These are phyloP conservation scores for Talaromyces proteolyticus DNA, from an alignment of 495 filamentous ascomycete species.

Conservation along the genomic window DNA sequence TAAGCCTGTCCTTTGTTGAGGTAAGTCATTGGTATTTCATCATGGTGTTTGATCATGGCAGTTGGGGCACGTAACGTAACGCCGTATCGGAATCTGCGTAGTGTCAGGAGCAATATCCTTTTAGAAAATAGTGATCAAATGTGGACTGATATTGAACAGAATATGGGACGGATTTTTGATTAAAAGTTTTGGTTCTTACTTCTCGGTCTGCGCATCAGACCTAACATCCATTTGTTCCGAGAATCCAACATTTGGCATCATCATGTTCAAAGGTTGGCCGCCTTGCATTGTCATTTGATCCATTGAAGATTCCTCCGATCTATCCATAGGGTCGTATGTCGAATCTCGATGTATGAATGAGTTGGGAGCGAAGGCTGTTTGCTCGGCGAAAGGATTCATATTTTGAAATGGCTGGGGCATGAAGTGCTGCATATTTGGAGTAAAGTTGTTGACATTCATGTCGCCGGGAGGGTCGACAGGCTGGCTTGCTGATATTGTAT, in stretches of 20 bases:
- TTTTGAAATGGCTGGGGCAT: slow-evolving; percentile 65
- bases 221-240: slow-evolving; percentile 18
- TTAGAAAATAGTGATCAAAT: not conserved
- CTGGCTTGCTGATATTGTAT: slow-evolving; percentile 48
- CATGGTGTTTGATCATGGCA: slow-evolving; percentile 84
- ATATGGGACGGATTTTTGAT: slow-evolving; percentile 26
- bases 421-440: slow-evolving; percentile 51
- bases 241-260: slow-evolving; percentile 17
- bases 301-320: slow-evolving; percentile 54
- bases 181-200: slow-evolving; percentile 37
- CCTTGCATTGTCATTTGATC: slow-evolving; percentile 40
- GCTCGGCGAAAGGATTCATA: slow-evolving; percentile 65
- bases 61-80: slow-evolving; percentile 88
- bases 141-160: slow-evolving; percentile 17
- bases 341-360: slow-evolving; percentile 73
- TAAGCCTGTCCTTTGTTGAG: slow-evolving; percentile 97
- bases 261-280: slow-evolving; percentile 21
- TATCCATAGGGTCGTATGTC: slow-evolving; percentile 71
- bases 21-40: slow-evolving; percentile 92
- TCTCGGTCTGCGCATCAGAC: slow-evolving; percentile 30
- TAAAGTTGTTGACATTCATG: slow-evolving; percentile 49
- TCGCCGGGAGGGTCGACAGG: slow-evolving; percentile 38
- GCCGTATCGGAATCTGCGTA: slow-evolving; percentile 79
- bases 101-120: slow-evolving; percentile 15
- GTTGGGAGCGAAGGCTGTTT: slow-evolving; percentile 68